A percentile compares a stretch with the other conserved stretches of the same genome.
Evolutionary conservation across 2,329 filamentous ascomycete species (phyloP).

Genomic region (Cryphonectria nitschkei): DNA sequence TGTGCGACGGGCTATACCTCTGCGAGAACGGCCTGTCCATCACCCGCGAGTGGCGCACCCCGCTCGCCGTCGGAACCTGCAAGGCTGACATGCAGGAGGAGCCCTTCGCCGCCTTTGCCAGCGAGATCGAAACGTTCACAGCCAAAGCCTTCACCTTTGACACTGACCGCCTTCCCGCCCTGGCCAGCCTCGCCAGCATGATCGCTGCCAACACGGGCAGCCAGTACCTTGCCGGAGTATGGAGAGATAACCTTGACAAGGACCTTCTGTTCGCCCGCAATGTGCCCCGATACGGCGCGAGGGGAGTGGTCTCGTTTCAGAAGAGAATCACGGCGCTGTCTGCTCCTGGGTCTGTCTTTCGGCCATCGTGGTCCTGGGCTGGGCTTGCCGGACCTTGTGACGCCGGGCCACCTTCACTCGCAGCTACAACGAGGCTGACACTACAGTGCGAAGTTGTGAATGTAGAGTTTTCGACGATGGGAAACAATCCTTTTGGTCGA

Average conservation of each 20-base stretch:
- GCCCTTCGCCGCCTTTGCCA: neutral
- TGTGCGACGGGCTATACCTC: neutral
- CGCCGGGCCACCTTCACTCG: neutral
- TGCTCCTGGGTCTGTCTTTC: neutral
- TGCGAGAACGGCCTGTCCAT: neutral
- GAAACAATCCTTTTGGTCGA: neutral
- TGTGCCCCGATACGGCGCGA: neutral
- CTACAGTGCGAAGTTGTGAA: neutral
- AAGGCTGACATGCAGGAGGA: neutral
- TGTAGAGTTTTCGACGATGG: neutral
- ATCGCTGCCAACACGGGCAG: neutral
- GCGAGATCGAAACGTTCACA: neutral
- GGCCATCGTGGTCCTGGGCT: neutral
- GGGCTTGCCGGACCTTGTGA: neutral
- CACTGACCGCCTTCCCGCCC: neutral
- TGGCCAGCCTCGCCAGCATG: neutral
- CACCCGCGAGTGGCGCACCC: neutral
- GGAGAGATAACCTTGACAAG: neutral
- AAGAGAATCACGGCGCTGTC: neutral
- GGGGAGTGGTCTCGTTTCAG: neutral
- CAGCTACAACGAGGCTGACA: neutral
- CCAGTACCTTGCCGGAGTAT: neutral
- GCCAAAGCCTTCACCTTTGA: conserved; percentile 1
- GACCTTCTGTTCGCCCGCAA: neutral
- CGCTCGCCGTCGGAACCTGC: neutral